A percentile compares a stretch with the other conserved stretches of the same genome.
phyloP scores from a whole-genome alignment of 352 stramenopile genomes.

The Plasmopara viticola region DNA sequence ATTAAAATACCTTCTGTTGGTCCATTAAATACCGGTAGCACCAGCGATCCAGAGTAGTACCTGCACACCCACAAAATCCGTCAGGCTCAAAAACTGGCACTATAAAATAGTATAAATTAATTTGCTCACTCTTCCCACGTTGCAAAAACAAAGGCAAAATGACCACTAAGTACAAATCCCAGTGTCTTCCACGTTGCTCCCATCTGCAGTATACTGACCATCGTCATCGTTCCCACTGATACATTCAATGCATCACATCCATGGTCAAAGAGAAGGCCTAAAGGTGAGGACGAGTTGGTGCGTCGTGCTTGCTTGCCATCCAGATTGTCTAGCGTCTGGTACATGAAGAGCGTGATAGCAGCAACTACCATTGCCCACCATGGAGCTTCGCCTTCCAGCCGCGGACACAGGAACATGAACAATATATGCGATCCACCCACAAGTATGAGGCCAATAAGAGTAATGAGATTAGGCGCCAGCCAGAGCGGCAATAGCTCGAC shows the following conservation, averaged over 20 bases:
- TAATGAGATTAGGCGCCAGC: conserved; percentile 82
- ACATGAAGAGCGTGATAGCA: conserved; percentile 56
- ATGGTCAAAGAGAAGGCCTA: conserved; percentile 83
- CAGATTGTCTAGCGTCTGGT: conserved; percentile 84
- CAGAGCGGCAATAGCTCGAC: conserved; percentile 70
- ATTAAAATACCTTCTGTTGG: conserved; percentile 94
- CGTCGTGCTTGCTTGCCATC: conserved; percentile 78
- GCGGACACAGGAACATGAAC: conserved; percentile 66
- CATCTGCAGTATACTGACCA: conserved; percentile 69
- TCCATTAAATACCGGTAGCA: conserved; percentile 95
- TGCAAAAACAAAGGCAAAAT: conserved; percentile 81
- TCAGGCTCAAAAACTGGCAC: neutral
- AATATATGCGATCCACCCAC: conserved; percentile 57
- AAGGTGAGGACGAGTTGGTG: conserved; percentile 70
- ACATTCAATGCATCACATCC: conserved; percentile 81
- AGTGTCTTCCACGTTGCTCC: conserved; percentile 77
- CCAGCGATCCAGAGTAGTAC: conserved; percentile 93
- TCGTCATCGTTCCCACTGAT: conserved; percentile 76
- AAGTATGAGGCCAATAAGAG: conserved; percentile 57
- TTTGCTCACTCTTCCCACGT: conserved; percentile 78
- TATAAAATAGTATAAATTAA: neutral
- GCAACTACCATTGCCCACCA: conserved; percentile 64
- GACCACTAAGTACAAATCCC: conserved; percentile 60
- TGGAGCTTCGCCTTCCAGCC: conserved; percentile 61
- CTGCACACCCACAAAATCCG: conserved; percentile 13